Conservation (phyloP, 106 monocot species). For the Cymbidium sinense region DNA sequence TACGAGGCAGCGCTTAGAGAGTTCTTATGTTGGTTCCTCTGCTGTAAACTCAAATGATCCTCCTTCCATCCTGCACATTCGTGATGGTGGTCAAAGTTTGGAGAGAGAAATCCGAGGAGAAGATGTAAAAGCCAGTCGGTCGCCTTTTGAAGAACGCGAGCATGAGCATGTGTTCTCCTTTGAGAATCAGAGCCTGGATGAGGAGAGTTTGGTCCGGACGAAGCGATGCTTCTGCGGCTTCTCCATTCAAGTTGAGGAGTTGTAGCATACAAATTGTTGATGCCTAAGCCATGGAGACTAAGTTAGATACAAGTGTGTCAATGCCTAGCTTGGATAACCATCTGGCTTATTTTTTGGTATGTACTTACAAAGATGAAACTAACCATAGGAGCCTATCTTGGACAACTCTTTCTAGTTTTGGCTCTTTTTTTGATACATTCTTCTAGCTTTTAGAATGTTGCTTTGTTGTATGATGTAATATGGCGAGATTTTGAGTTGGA, state of each 20-base stretch:
- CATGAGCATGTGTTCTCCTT: constrained; percentile 82
- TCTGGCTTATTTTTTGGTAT: no score
- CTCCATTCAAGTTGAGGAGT: constrained; percentile 82
- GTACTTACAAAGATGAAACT: no score
- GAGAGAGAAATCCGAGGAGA: neutral
- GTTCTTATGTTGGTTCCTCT: constrained; percentile 36
- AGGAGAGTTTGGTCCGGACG: constrained; percentile 51
- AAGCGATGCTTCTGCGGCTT: constrained; percentile 89
- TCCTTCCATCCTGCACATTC: neutral
- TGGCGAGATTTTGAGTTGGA: no score
- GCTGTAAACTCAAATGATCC: constrained; percentile 4
- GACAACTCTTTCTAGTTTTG: no score
- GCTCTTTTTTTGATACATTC: no score
- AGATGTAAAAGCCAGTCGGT: neutral
- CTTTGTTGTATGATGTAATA: no score
- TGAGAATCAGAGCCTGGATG: constrained; percentile 72
- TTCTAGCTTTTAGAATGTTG: no score
- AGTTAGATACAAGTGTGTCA: no score
- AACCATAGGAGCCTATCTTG: no score
- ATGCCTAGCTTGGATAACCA: no score
- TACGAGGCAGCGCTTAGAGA: constrained; percentile 66
- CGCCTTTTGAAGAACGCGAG: constrained; percentile 35
- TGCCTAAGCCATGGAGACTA: constrained; percentile 70
- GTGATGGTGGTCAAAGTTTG: neutral
- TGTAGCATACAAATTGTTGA: constrained; percentile 47